Conservation (phyloP, 139 green algal genomes). For the Volvox reticuliferus region DNA sequence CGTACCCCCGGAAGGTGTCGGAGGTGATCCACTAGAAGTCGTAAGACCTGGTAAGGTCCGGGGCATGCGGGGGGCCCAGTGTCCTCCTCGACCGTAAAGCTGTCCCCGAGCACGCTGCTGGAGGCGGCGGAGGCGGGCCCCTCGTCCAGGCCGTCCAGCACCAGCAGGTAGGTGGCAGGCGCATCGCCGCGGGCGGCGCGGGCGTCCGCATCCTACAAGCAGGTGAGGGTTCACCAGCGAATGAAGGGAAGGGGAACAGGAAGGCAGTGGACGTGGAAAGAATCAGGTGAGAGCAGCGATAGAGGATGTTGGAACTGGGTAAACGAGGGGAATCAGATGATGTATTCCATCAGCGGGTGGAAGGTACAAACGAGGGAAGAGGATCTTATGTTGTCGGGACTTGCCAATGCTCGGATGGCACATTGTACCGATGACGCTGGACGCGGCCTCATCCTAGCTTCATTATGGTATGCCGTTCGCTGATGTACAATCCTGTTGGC, state of each 20-base stretch:
- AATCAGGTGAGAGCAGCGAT: too few relatives aligned
- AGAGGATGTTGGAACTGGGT: too few relatives aligned
- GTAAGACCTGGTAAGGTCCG: slow-evolving; percentile 11
- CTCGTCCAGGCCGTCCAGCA: slow-evolving; percentile 40
- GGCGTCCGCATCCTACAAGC: background rate
- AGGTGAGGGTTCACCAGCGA: background rate
- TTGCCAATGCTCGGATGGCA: too few relatives aligned
- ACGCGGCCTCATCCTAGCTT: too few relatives aligned
- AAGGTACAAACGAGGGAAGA: too few relatives aligned
- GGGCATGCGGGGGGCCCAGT: background rate
- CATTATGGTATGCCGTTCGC: too few relatives aligned
- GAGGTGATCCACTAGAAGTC: slow-evolving; percentile 32
- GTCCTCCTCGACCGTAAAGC: background rate
- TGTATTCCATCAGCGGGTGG: too few relatives aligned
- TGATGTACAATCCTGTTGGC: too few relatives aligned
- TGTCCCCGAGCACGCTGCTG: too few relatives aligned
- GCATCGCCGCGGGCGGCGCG: background rate
- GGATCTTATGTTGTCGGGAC: too few relatives aligned
- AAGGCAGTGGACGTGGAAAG: background rate
- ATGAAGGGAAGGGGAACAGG: background rate
- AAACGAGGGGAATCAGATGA: too few relatives aligned
- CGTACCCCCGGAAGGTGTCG: slow-evolving; percentile 2
- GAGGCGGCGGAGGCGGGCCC: slow-evolving; percentile 13
- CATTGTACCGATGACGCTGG: too few relatives aligned
- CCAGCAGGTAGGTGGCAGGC: background rate